Evolutionary conservation across 2,329 filamentous ascomycete species (phyloP), one percentile per base, ranked within the genome.

Genomic region (Cordyceps militaris): DNA sequence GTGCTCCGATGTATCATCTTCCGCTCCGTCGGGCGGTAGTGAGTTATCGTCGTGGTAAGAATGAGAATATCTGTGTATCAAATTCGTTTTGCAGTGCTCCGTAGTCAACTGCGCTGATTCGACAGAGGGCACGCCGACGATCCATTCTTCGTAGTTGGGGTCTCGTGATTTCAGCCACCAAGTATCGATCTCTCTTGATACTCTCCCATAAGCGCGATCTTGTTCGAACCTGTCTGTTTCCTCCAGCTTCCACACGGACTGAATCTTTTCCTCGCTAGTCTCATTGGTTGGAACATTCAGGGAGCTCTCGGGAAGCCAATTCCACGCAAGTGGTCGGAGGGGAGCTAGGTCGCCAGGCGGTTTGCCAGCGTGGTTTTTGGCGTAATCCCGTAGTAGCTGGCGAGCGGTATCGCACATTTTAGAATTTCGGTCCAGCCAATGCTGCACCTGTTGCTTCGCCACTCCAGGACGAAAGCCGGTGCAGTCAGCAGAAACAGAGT

Each of bases 131-230:
- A 86, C 85, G 1, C 74, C 74, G 0, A 82, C 75, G 30, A 79
- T 76, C 78, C 81, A 84, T 23, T 79, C 77, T 42, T 82, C 80
- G 59, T 80, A 80, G 63, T 85, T 86, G 2, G 79, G 79, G 60
- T 85, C 81, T 42, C 82, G 76, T 43, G 80, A 80, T 49, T 76
- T 77, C 46, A 82, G 74, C 83, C 84, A 87, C 84, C 84, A 87
- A 2, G 76, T 77, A 65, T 87, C 84, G 52, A 86, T 79, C 66
- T 87, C 84, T 61, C 82, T 75, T 1, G 84, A 87, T 0, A 86
- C 83, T 38, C 81, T 77, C 1, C 81, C 81, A 62, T 85, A 85
- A 10, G 73, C 71, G 30, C 74, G 74, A 65, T 86, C 82, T 64
- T 84, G 80, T 64, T 83, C 77, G 59, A 79, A 82, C 64, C 82